Evolutionary conservation across 768 basidiomycete species (phyloP).

Genomic region (Hypholoma sublateritium): DNA sequence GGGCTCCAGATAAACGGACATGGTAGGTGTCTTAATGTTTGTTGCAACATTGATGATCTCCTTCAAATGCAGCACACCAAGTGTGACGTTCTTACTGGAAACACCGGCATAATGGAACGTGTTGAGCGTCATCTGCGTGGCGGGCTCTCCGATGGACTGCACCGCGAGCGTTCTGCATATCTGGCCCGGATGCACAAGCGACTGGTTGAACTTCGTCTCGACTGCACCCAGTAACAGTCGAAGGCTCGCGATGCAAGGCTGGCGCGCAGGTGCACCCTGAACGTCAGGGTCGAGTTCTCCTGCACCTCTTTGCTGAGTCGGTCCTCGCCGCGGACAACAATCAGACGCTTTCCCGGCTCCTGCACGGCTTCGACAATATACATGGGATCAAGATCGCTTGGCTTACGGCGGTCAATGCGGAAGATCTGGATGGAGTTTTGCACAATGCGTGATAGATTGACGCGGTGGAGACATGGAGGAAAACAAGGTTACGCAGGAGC

Average conservation of each 20-base stretch:
- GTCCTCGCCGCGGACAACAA: conserved; percentile 89
- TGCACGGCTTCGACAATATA: conserved; percentile 83
- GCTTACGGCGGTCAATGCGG: conserved; percentile 93
- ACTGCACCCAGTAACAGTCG: conserved; percentile 96
- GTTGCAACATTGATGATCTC: too few species aligned
- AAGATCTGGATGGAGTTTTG: conserved; percentile 97
- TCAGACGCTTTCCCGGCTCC: conserved; percentile 70
- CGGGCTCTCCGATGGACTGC: conserved; percentile 98
- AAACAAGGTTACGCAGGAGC: conserved; percentile 76
- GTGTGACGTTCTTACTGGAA: conserved; percentile 99
- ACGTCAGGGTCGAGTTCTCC: conserved; percentile 85
- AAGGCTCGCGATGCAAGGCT: conserved; percentile 91
- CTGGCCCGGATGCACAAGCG: conserved; percentile 91
- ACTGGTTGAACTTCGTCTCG: conserved; percentile 93
- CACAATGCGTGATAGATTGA: conserved; percentile 93
- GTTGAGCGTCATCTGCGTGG: conserved; percentile 99
- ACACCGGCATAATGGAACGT: conserved; percentile 99
- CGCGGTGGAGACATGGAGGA: conserved; percentile 77
- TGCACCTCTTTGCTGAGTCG: conserved; percentile 74
- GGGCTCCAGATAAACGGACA: conserved; percentile 86
- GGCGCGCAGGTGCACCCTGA: conserved; percentile 91
- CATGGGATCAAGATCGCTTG: conserved; percentile 85
- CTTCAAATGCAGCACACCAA: too few species aligned
- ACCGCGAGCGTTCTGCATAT: conserved; percentile 99
- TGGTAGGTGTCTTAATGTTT: too few species aligned